These are phyloP conservation scores for Debaryomyces hansenii DNA, from an alignment of 805 yeast species.

Conservation along the genomic window DNA sequence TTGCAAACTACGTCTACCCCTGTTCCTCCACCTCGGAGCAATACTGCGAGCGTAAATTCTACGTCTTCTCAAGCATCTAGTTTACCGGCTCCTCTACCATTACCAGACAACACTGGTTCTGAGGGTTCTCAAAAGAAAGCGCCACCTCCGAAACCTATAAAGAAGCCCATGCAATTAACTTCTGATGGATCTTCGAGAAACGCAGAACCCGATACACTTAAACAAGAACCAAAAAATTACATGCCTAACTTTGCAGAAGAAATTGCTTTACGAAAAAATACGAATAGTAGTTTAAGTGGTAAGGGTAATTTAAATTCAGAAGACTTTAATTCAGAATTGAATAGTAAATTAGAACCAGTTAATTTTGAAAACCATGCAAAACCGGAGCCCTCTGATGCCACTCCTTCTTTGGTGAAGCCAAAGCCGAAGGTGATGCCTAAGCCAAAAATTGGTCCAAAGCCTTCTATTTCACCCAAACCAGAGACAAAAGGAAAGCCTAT, in stretches of 20 bases:
- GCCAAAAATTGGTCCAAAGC: slow-evolving; percentile 10
- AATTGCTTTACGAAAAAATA: slow-evolving; percentile 16
- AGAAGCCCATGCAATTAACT: slow-evolving; percentile 19
- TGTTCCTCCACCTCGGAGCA: too few relatives aligned
- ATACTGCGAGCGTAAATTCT: too few relatives aligned
- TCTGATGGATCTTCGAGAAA: slow-evolving; percentile 1
- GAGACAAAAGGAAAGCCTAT: slow-evolving; percentile 10
- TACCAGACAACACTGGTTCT: too few relatives aligned
- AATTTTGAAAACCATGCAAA: not conserved
- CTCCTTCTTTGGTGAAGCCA: slow-evolving; percentile 10
- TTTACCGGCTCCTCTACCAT: too few relatives aligned
- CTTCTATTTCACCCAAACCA: slow-evolving; percentile 13
- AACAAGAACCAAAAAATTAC: not conserved
- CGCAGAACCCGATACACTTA: not conserved
- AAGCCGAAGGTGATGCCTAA: slow-evolving; percentile 11
- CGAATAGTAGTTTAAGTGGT: not conserved
- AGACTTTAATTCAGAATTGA: not conserved
- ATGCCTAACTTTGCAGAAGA: slow-evolving; percentile 29
- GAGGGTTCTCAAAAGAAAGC: slow-evolving; percentile 19
- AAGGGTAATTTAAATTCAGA: not conserved
- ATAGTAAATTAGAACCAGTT: not conserved
- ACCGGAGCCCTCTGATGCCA: slow-evolving; percentile 4
- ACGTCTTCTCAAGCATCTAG: too few relatives aligned
- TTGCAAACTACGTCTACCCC: too few relatives aligned
- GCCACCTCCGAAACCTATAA: slow-evolving; percentile 46